Evolutionary conservation across 2,329 filamentous ascomycete species (phyloP).

Genomic region (Saccharata proteae): DNA sequence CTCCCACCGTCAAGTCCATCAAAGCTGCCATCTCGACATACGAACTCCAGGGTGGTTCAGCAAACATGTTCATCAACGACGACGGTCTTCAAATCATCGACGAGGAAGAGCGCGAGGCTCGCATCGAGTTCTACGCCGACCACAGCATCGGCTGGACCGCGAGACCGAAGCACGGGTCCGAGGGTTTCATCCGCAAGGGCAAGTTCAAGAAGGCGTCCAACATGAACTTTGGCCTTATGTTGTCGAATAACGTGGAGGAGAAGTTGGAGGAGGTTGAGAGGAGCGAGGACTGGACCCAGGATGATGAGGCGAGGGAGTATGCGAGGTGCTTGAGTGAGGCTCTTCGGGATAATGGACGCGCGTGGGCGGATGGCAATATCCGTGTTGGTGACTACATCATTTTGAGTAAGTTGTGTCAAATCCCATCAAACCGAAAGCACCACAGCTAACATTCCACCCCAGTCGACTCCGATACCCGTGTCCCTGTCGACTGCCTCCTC

Average conservation of each 20-base stretch:
- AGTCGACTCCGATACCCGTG: slow-evolving; percentile 55
- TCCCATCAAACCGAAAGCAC: neutral
- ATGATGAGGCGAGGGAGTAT: slow-evolving; percentile 13
- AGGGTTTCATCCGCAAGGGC: slow-evolving; percentile 18
- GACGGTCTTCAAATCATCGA: slow-evolving; percentile 54
- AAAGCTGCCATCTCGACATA: slow-evolving; percentile 42
- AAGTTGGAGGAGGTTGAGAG: slow-evolving; percentile 34
- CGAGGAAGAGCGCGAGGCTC: slow-evolving; percentile 27
- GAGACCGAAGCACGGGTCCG: slow-evolving; percentile 29
- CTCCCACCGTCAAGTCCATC: slow-evolving; percentile 4
- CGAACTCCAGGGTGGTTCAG: slow-evolving; percentile 46
- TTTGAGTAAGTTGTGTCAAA: no score
- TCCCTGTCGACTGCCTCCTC: slow-evolving; percentile 63
- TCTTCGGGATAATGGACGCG: slow-evolving; percentile 52
- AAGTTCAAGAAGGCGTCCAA: slow-evolving; percentile 46
- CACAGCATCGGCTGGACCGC: slow-evolving; percentile 38
- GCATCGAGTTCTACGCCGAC: slow-evolving; percentile 38
- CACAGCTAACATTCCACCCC: neutral
- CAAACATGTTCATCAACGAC: slow-evolving; percentile 57
- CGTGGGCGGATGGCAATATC: slow-evolving; percentile 76
- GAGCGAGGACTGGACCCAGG: slow-evolving; percentile 20
- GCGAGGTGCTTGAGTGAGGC: slow-evolving; percentile 42
- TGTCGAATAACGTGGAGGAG: slow-evolving; percentile 51
- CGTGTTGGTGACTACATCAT: slow-evolving; percentile 75
- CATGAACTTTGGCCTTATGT: slow-evolving; percentile 58